phyloP scores from a whole-genome alignment of 2,329 filamentous ascomycete species.

The Neofusicoccum cordaticola region DNA sequence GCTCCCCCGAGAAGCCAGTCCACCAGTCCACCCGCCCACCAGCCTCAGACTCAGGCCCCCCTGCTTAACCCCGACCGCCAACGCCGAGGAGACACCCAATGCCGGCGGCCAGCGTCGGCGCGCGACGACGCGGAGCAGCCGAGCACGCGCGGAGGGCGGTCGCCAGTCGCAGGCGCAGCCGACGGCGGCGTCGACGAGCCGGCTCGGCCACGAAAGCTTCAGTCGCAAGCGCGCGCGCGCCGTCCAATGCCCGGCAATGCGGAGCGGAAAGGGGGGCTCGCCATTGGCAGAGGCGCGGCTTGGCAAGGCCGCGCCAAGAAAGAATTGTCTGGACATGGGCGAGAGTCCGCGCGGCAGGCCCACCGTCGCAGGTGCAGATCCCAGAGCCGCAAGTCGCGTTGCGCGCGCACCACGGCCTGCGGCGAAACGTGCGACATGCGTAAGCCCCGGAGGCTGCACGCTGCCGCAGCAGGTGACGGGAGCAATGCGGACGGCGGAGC shows the following conservation, averaged over 20 bases:
- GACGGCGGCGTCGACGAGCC: not conserved
- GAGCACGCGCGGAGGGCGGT: not conserved
- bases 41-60: not conserved
- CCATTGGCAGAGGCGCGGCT: too few species aligned
- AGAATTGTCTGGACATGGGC: not conserved
- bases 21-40: not conserved
- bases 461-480: not conserved
- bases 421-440: constrained; percentile 1
- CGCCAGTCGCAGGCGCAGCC: not conserved
- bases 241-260: too few species aligned
- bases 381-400: not conserved
- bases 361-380: not conserved
- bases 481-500: too few species aligned
- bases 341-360: constrained; percentile 5
- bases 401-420: not conserved
- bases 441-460: not conserved
- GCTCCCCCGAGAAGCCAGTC: not conserved
- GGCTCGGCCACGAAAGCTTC: constrained; percentile 1
- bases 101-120: too few species aligned
- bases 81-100: not conserved
- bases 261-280: too few species aligned
- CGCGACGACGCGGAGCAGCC: too few species aligned
- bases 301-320: too few species aligned
- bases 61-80: not conserved
- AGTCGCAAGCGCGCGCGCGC: not conserved